These are phyloP conservation scores for Vinca major DNA, from an alignment of 305 asterid genomes.

Conservation along the genomic window DNA sequence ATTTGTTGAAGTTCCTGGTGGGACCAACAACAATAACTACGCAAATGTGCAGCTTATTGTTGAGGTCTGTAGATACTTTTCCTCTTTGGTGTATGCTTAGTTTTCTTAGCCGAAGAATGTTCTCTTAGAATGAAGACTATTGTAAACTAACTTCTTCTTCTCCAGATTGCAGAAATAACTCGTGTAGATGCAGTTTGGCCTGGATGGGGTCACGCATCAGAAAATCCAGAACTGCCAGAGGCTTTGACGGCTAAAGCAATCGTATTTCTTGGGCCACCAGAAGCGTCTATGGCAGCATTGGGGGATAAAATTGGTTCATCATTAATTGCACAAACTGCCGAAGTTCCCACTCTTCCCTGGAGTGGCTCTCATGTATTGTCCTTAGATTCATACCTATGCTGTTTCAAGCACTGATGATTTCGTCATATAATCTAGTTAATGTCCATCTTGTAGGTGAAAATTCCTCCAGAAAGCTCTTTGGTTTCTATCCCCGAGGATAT, in stretches of 20 bases:
- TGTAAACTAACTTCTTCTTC: conserved; percentile 11
- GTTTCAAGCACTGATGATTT: conserved; percentile 12
- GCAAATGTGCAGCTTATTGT: conserved; percentile 97
- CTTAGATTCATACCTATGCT: conserved; percentile 14
- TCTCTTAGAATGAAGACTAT: neutral
- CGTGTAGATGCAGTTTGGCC: conserved; percentile 99
- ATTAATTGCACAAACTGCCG: conserved; percentile 95
- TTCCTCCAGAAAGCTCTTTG: conserved; percentile 65
- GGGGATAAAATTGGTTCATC: conserved; percentile 99
- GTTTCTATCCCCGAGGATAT: conserved; percentile 66
- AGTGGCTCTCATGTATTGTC: conserved; percentile 89
- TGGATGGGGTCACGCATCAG: conserved; percentile 99
- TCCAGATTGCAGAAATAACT: conserved; percentile 94
- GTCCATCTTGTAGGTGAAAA: conserved; percentile 52
- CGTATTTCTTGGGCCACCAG: conserved; percentile 89
- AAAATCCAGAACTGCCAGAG: conserved; percentile 93
- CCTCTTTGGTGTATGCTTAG: neutral
- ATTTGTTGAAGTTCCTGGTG: conserved; percentile 99
- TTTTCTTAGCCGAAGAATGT: neutral
- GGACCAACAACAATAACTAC: conserved; percentile 94
- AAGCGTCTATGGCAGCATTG: conserved; percentile 83
- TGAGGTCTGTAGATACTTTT: conserved; percentile 43
- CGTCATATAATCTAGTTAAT: conserved; percentile 12
- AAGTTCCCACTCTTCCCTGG: conserved; percentile 98
- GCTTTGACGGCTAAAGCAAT: conserved; percentile 76